Conservation (phyloP, 352 stramenopile genomes). For the Hyaloperonospora arabidopsidis region DNA sequence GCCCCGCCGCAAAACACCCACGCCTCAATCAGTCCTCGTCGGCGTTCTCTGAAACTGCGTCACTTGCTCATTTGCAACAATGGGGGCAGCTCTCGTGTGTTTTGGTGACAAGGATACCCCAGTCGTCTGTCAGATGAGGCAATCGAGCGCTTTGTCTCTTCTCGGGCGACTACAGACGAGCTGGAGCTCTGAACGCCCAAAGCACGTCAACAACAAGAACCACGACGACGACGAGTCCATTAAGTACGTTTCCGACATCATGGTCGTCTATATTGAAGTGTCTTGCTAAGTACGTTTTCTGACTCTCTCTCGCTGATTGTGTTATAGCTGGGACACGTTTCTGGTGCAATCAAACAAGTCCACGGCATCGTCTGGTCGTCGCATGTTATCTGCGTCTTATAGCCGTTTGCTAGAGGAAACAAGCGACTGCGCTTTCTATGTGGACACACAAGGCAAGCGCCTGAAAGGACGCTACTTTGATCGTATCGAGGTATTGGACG, state of each 20-base stretch:
- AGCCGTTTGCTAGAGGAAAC: constrained; percentile 63
- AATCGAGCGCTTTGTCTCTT: constrained; percentile 32
- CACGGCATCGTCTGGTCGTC: constrained; percentile 55
- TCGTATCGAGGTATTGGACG: constrained; percentile 41
- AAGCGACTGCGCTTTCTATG: constrained; percentile 58
- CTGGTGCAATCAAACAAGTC: constrained; percentile 34
- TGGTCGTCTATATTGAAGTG: too few relatives aligned
- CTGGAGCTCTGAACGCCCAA: constrained; percentile 32
- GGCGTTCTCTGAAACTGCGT: constrained; percentile 13
- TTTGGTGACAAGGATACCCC: constrained; percentile 23
- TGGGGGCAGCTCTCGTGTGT: constrained; percentile 57
- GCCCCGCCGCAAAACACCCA: constrained; percentile 7
- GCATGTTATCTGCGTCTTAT: constrained; percentile 75
- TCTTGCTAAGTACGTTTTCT: not conserved
- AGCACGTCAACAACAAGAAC: not conserved
- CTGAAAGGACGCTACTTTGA: constrained; percentile 49
- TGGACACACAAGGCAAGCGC: constrained; percentile 44
- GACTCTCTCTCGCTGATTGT: too few relatives aligned
- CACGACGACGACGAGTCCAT: constrained; percentile 22
- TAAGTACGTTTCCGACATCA: constrained; percentile 16
- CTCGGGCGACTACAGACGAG: constrained; percentile 47
- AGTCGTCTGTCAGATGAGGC: constrained; percentile 15
- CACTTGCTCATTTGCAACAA: constrained; percentile 24
- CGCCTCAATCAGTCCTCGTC: constrained; percentile 15
- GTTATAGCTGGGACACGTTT: constrained; percentile 36